These are phyloP conservation scores for Hymenoscyphus scutula DNA, from an alignment of 2,329 filamentous ascomycete species.

Conservation along the genomic window DNA sequence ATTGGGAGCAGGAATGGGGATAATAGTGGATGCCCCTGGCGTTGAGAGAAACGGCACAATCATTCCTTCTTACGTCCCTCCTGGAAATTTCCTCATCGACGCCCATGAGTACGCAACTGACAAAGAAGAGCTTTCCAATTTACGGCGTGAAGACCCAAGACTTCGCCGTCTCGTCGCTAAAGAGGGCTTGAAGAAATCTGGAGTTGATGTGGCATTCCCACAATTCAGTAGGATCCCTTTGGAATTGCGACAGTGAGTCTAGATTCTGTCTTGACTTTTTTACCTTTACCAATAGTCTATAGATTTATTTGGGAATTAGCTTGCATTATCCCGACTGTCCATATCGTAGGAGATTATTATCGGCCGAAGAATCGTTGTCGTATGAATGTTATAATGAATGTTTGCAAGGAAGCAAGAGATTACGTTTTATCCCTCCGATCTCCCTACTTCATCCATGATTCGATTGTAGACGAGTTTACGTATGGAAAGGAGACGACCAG, in stretches of 20 bases:
- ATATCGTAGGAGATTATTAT: not conserved
- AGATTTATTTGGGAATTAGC: not conserved
- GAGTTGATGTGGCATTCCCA: not conserved
- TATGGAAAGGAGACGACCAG: not conserved
- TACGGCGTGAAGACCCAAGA: not conserved
- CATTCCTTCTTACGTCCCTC: too few species aligned
- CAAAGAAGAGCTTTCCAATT: not conserved
- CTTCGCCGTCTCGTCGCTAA: not conserved
- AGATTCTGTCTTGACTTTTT: not conserved
- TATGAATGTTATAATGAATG: not conserved
- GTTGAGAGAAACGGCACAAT: too few species aligned
- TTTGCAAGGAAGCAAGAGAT: not conserved
- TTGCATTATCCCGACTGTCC: not conserved
- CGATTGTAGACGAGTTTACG: too few species aligned
- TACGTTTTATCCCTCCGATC: not conserved
- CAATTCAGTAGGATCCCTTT: not conserved
- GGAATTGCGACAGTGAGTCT: not conserved
- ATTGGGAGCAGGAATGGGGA: too few species aligned
- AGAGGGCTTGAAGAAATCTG: not conserved
- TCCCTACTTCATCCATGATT: not conserved
- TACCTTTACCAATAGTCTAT: not conserved
- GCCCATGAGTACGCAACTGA: too few species aligned
- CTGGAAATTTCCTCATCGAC: too few species aligned
- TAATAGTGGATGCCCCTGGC: too few species aligned
- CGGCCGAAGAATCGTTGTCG: not conserved